Conservation (phyloP, 75 land plant genomes). For the Pinus tabuliformis region DNA sequence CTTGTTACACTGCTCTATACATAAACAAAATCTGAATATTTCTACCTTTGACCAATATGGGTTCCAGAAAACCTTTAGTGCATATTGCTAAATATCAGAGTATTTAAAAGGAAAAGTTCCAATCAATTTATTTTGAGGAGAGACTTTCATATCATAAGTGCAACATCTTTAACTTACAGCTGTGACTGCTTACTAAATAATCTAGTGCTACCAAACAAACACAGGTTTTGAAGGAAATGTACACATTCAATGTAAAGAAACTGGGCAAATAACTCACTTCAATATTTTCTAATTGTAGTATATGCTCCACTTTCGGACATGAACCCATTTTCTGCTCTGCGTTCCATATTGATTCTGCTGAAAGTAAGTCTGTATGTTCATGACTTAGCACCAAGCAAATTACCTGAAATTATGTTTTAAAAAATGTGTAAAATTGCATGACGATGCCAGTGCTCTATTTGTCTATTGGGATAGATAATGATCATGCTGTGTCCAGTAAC, state of each 20-base stretch:
- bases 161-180: neutral
- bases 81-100: neutral
- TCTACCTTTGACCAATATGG: neutral
- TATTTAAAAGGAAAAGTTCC: neutral
- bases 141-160: neutral
- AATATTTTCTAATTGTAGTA: slow-evolving; percentile 74
- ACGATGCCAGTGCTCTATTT: neutral
- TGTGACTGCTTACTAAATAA: neutral
- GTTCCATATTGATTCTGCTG: slow-evolving; percentile 78
- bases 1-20: neutral
- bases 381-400: slow-evolving; percentile 50
- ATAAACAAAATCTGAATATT: neutral
- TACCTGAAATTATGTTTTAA: slow-evolving; percentile 14
- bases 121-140: neutral
- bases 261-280: slow-evolving; percentile 86
- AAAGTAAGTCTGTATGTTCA: slow-evolving; percentile 47
- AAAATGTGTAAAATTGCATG: neutral
- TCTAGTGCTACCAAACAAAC: neutral
- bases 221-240: neutral
- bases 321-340: slow-evolving; percentile 45
- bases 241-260: neutral
- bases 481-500: neutral
- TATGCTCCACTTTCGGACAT: slow-evolving; percentile 60
- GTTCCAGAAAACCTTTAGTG: neutral
- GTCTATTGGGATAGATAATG: neutral